Percentiles rank a stretch among this genome's conserved stretches.
Conservation (phyloP, 108 stramenopile species). For the Pseudonitzschia pungens region DNA sequence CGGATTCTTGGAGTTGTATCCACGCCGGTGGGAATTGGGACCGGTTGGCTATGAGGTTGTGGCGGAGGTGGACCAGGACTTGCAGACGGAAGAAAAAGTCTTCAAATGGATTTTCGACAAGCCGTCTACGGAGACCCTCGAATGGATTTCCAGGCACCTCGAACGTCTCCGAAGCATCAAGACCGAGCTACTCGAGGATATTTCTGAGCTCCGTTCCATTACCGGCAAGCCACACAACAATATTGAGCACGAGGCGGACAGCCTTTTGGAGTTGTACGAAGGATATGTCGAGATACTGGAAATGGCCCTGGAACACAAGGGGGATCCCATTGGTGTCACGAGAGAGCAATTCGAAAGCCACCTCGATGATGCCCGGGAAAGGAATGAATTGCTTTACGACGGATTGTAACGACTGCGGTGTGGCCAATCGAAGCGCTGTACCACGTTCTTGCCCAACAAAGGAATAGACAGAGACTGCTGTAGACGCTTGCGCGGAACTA, state of each 20-base stretch:
- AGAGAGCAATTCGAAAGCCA: constrained; percentile 1
- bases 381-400: neutral
- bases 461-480: too few relatives aligned
- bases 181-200: neutral
- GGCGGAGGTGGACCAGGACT: neutral
- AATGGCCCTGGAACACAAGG: constrained; percentile 11
- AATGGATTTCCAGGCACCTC: neutral
- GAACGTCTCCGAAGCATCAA: constrained; percentile 2
- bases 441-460: too few relatives aligned
- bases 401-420: neutral
- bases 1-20: constrained; percentile 6
- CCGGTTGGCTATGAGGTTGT: neutral
- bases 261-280: constrained; percentile 11
- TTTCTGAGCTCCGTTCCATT: neutral
- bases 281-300: constrained; percentile 14
- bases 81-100: neutral
- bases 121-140: neutral
- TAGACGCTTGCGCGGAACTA: too few relatives aligned
- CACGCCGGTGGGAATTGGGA: neutral
- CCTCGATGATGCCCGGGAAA: neutral
- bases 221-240: neutral
- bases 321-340: constrained; percentile 10
- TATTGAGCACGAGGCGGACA: constrained; percentile 16
- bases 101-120: constrained; percentile 11
- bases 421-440: too few relatives aligned